Evolutionary conservation across 805 yeast species (phyloP), one percentile per base, ranked within the genome.

Genomic region (Metschnikowia lunata): DNA sequence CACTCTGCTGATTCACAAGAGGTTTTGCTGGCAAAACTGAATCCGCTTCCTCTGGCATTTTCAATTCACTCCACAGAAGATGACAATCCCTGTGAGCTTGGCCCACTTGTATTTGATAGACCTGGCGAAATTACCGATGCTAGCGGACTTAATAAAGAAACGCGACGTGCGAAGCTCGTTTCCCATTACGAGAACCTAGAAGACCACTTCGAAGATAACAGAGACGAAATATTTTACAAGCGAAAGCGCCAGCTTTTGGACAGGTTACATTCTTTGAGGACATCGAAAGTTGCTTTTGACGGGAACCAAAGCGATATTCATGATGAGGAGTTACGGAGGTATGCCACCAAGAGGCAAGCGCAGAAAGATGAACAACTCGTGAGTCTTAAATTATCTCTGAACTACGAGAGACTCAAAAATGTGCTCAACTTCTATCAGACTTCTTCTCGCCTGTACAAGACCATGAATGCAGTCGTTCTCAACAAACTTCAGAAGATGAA

Each of bases 401-500:
- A 64, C 42, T 68, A 67, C 48, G 69, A 67, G 39, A 51, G 57
- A 18, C 52, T 69, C 35, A 60, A 65, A 43, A 57, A 54, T 31
- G 60, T 67, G 8, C 50, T 61, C 33, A 47, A 49, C 6, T 69
- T 66, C 45, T 70, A 69, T 47, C 63, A 66, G 34, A 70, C 70
- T 36, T 63, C 71, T 9, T 64, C 69, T 49, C 58, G 59, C 36
- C 54, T 52, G 28, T 71, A 69, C 51, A 61, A 59, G 45, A 56
- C 58, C 41, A 58, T 64, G 55, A 67, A 62, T 44, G 34, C 46
- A 15, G 43, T 58, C 5, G 36, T 63, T 50, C 46, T 61, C 14
- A 69, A 65, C 51, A 70, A 69, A 49, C 57, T 71, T 31, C 60
- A 61, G 38, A 71, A 71, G 49, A 50, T 71, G 36, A 62, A 63